Base-by-base conservation (phyloP, 306 rosid genomes). In the Biancaea sappan region DNA sequence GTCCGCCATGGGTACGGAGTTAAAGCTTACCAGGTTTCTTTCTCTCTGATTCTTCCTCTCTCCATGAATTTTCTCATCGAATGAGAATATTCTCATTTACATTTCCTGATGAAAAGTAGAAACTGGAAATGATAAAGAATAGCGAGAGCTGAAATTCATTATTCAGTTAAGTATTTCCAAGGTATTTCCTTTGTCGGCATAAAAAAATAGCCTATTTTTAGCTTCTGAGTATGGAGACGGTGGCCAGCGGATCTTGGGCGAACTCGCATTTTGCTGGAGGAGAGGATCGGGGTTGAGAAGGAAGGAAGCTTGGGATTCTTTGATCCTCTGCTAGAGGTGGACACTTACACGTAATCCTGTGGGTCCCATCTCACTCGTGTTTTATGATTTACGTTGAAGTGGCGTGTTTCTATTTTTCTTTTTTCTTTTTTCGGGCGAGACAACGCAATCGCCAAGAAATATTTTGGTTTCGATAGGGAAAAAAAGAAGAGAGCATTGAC, bases 11-110 rank as follows among this genome's bases (percentile, higher is more conserved):
- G 90, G 21, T 88, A 79, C 58, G 12, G 5, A 8, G 86, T 91
- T 22, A 73, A 82, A 71, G 93, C 91, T 38, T 91, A 86, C 59
- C 92, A 91, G 96, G 96, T 89, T 46, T 14, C 10, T 25, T 62
- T 47, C 25, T 16, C 8, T 43, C 48, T 61, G 29, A 32, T 60
- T 35, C 67, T 26, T 37, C 29, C 2, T 25, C 32, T 58, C 52
- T 66, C 2, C 3, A 18, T 2, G 13, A 4, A 8, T 43, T 0
- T 19, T 13, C 16, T 31, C 13, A 14, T 14, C 60, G 26, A 58
- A 12, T 72, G 59, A 3, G 51, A 22, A 16, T 7, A 50, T 32
- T 26, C 29, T 46, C 6, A 26, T 7, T 72, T 13, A 2, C 6
- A 7, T 31, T 50, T 32, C 3, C 15, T 22, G 44, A 22, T 35